These are phyloP conservation scores for Austroboletus novae-zelandiae DNA, from an alignment of 1,284 basidiomycete species.

Conservation along the genomic window DNA sequence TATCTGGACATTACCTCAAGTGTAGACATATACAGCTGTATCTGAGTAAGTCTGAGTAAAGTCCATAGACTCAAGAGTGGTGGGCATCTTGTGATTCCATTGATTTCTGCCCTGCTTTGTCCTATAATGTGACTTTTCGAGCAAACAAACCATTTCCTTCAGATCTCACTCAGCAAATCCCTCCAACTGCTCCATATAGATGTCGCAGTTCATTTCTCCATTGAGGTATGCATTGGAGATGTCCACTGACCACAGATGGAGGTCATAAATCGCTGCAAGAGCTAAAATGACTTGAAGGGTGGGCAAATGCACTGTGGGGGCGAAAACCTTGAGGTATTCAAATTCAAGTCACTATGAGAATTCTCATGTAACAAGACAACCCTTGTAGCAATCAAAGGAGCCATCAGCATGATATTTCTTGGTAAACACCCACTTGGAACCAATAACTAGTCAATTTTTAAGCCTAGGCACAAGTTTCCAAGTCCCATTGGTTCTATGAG, in stretches of 20 bases:
- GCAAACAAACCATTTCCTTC: constrained; percentile 14
- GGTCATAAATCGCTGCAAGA: background rate
- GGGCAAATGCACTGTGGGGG: constrained; percentile 34
- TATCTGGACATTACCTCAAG: too few species aligned
- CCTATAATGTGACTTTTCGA: constrained; percentile 34
- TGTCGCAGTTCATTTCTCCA: constrained; percentile 17
- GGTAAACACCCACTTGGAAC: background rate
- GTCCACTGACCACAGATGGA: background rate
- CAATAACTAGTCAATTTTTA: background rate
- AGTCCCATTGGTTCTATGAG: too few species aligned
- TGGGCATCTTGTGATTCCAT: constrained; percentile 7
- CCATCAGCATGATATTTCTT: background rate
- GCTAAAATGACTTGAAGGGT: constrained; percentile 37
- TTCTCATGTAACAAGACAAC: constrained; percentile 14
- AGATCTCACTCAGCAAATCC: constrained; percentile 15
- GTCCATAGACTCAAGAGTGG: constrained; percentile 17
- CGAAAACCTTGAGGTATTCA: constrained; percentile 41
- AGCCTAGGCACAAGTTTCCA: too few species aligned
- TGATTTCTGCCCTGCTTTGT: constrained; percentile 29
- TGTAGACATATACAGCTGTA: background rate
- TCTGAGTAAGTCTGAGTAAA: constrained; percentile 23
- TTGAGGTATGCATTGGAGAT: background rate
- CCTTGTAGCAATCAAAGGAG: background rate
- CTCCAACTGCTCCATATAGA: background rate
- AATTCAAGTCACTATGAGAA: constrained; percentile 37